These are phyloP conservation scores for Ampelocalamus luodianensis DNA, from an alignment of 176 grass and related monocot genomes.

Conservation along the genomic window DNA sequence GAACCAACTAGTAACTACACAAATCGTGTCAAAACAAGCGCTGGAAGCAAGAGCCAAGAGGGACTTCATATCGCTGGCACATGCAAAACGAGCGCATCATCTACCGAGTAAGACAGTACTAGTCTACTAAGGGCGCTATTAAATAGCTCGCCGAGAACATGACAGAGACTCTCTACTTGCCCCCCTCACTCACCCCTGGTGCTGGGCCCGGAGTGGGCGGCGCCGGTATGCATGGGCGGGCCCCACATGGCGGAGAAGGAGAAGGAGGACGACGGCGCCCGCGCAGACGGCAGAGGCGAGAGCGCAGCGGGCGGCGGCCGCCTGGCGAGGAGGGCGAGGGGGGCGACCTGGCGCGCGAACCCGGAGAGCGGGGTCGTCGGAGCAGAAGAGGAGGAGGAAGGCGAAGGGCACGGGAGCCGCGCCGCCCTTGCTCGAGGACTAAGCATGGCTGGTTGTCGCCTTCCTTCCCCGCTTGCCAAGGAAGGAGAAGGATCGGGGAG, in stretches of 20 bases:
- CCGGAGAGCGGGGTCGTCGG: constrained; percentile 25
- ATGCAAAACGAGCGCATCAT: not conserved
- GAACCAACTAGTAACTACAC: not conserved
- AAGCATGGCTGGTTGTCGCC: constrained; percentile 34
- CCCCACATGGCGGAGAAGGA: constrained; percentile 17
- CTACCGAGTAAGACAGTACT: not conserved
- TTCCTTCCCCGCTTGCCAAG: not conserved
- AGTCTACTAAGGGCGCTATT: not conserved
- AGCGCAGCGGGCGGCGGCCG: constrained; percentile 34
- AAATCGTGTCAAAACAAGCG: not conserved
- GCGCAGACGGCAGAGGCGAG: constrained; percentile 39
- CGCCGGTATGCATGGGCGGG: constrained; percentile 22
- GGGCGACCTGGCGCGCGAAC: constrained; percentile 35
- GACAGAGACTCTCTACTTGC: not conserved
- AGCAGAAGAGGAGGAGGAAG: not conserved
- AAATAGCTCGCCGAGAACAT: not conserved
- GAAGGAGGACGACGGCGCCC: constrained; percentile 5
- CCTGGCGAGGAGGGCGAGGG: constrained; percentile 35
- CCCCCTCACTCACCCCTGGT: constrained; percentile 50
- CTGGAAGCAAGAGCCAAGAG: not conserved
- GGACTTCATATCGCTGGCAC: not conserved
- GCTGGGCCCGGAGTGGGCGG: constrained; percentile 13
- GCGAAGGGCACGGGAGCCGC: constrained; percentile 30
- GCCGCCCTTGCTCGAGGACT: constrained; percentile 40
- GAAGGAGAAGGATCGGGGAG: not conserved